Base-by-base conservation (phyloP, 495 filamentous ascomycete species). In the Penicillium steckii region DNA sequence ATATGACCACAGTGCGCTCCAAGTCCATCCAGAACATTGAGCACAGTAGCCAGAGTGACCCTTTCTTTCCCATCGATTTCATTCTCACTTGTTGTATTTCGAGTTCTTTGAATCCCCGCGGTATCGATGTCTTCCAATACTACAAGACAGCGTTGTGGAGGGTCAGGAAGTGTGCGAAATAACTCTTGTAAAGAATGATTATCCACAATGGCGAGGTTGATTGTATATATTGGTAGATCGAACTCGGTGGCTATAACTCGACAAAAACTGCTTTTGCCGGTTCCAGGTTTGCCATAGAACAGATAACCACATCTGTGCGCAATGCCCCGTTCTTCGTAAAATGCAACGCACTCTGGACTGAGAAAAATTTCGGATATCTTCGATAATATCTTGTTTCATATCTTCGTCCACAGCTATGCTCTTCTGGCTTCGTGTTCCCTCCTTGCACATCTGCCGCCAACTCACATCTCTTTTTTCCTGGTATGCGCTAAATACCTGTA, bases 21-120 rank as follows among this genome's bases (percentile, higher is more conserved):
- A 18, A 44, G n/a, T 8, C 48, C 48, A 33, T 50, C 48, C 6
- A 50, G 10, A 18, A 33, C 38, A 32, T 50, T 50, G 7, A 50
- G 25, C n/a, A n/a, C n/a, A n/a, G n/a, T n/a, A n/a, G n/a, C n/a
- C n/a, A n/a, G n/a, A n/a, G n/a, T n/a, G n/a, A n/a, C n/a, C n/a
- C n/a, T n/a, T n/a, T n/a, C n/a, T n/a, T n/a, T n/a, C n/a, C n/a
- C n/a, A n/a, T n/a, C n/a, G n/a, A n/a, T n/a, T n/a, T n/a, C n/a
- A n/a, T n/a, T n/a, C n/a, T n/a, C n/a, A n/a, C n/a, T n/a, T n/a
- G n/a, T n/a, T n/a, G n/a, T n/a, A n/a, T n/a, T n/a, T n/a, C n/a
- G n/a, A n/a, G n/a, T n/a, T n/a, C 27, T 19, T n/a, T 19, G 3
- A 26, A 40, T 40, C 32, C 32, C 13, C 8, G 47, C 24, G 1